A percentile compares a stretch with the other conserved stretches of the same genome.
These are phyloP conservation scores for Pelargonium myrrhifolium DNA, from an alignment of 441 rosid species.

Conservation along the genomic window DNA sequence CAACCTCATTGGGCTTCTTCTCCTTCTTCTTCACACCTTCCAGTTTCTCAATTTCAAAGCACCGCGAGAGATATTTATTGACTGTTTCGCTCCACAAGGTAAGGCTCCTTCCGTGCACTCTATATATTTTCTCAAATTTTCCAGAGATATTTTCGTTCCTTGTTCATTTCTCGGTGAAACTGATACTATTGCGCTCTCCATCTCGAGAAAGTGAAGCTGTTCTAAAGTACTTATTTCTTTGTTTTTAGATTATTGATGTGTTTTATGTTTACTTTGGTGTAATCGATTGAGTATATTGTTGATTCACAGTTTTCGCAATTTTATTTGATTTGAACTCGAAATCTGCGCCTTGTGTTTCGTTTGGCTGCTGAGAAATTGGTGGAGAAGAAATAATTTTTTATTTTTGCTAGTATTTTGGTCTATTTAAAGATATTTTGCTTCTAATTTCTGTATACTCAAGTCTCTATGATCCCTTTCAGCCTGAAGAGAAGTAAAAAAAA, in stretches of 20 bases:
- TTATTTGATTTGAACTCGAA: not conserved
- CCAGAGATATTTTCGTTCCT: constrained; percentile 3
- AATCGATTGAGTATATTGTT: not conserved
- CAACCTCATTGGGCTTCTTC: not conserved
- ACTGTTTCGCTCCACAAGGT: constrained; percentile 13
- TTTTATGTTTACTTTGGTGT: not conserved
- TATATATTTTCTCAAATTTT: not conserved
- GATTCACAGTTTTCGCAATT: not conserved
- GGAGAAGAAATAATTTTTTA: not conserved
- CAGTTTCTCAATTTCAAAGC: not conserved
- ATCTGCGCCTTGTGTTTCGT: not conserved
- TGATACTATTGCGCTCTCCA: constrained; percentile 3
- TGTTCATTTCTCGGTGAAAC: constrained; percentile 14
- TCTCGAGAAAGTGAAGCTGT: constrained; percentile 8
- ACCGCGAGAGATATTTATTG: not conserved
- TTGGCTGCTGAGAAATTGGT: constrained; percentile 8
- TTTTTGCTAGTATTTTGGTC: not conserved
- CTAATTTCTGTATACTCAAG: not conserved
- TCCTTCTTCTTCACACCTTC: not conserved
- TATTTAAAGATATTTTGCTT: not conserved
- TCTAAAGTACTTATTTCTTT: not conserved
- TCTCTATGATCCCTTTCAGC: not conserved
- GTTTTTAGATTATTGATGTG: not conserved
- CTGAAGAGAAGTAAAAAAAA: no score
- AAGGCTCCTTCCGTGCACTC: not conserved